Evolutionary conservation across 1,284 basidiomycete genomes (phyloP), one percentile per base, ranked within the genome.

Genomic region (Ganoderma meredithae): DNA sequence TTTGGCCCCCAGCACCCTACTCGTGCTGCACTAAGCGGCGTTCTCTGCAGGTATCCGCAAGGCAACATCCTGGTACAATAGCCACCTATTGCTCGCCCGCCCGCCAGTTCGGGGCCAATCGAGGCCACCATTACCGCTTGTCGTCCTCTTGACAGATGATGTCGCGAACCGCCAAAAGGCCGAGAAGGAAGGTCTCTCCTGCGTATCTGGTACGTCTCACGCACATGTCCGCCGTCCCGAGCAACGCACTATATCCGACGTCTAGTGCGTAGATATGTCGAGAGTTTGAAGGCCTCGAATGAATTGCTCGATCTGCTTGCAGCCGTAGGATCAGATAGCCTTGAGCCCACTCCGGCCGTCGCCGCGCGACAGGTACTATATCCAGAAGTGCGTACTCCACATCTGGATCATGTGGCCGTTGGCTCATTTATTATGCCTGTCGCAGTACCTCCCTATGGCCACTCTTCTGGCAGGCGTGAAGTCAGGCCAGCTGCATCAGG

Each of bases 111-210:
- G 86, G n/a, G 86, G 86, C 6, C 76, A 78, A 59, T 70, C 80
- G 10, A 73, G 77, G 15, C 80, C 79, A 22, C 80, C 80, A 40
- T 71, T 86, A 1, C 92, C 95, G 1, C 83, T 83, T 5, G 86
- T 96, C 53, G 84, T 98, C 5, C 85, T 98, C 10, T 82, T 98
- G 66, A 95, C 95, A 0, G 95, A 99, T 79, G 98, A 99, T 78
- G 90, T 86, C 52, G 93, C 90, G 22, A 98, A 98, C 79, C 83
- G 94, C 61, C 84, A 88, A 74, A 92, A 92, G 70, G 95, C 95
- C 0, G 83, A 88, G 69, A 82, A 83, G n/a, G 87, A 90, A 53
- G 90, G 88, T 1, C 85, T 97, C n/a, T 77, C 82, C 0, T 86
- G 88, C 59, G 77, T 87, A 47, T 93, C 92, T 69, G 89, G 92